Conservation (phyloP, 1,284 basidiomycete species). For the Vanrija pseudolonga region DNA sequence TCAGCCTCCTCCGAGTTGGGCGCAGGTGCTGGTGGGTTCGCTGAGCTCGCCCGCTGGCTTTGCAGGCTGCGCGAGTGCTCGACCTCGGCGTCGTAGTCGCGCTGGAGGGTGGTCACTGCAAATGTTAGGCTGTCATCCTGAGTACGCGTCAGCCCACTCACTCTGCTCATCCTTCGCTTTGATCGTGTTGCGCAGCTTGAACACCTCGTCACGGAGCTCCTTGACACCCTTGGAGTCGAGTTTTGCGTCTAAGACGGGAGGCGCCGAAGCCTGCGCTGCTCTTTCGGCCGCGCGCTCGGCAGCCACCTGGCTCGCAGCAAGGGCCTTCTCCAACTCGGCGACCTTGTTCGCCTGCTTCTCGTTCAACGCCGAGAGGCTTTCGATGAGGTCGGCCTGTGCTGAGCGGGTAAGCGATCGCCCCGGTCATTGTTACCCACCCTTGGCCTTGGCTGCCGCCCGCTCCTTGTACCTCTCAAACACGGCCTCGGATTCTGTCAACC, state of each 20-base stretch:
- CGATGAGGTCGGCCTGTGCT: conserved; percentile 46
- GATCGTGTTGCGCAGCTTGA: conserved; percentile 24
- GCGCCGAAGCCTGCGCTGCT: conserved; percentile 2
- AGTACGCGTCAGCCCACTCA: conserved; percentile 16
- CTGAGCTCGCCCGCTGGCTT: conserved; percentile 6
- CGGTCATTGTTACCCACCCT: conserved; percentile 22
- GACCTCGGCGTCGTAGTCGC: conserved; percentile 43
- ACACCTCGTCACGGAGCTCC: conserved; percentile 34
- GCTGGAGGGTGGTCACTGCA: conserved; percentile 29
- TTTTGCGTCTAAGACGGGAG: conserved; percentile 16
- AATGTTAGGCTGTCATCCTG: neutral
- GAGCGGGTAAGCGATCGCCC: neutral
- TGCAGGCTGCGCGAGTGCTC: conserved; percentile 36
- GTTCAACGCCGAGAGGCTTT: conserved; percentile 32
- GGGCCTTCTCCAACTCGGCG: conserved; percentile 29
- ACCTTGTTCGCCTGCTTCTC: conserved; percentile 36
- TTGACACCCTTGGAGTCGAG: conserved; percentile 32
- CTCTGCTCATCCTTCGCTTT: conserved; percentile 36
- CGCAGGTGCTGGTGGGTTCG: neutral
- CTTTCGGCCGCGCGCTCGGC: conserved; percentile 5
- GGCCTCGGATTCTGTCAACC: conserved; percentile 28
- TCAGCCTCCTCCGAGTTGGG: conserved; percentile 1
- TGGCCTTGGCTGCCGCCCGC: conserved; percentile 29
- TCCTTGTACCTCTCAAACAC: conserved; percentile 42
- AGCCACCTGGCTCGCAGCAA: conserved; percentile 20